Percentiles rank a stretch among this genome's conserved stretches.
phyloP scores from a whole-genome alignment of 257 asterid species.

The Penstemon eatonii region DNA sequence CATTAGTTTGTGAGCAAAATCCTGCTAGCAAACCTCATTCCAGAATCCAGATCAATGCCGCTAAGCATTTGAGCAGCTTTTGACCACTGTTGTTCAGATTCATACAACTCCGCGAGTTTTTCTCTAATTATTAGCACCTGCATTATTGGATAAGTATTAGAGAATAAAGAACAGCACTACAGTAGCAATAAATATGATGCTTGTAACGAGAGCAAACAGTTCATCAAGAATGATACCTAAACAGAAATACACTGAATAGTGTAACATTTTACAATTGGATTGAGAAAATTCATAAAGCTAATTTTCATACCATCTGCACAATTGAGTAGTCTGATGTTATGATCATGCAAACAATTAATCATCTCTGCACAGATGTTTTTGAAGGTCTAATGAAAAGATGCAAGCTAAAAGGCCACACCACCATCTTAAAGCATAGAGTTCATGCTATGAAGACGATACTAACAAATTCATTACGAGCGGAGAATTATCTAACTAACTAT shows the following conservation, averaged over 20 bases:
- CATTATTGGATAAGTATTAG: constrained; percentile 15
- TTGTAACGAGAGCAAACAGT: background rate
- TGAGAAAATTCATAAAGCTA: too few species aligned
- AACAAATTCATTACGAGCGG: background rate
- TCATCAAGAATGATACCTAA: constrained; percentile 3
- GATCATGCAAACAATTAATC: background rate
- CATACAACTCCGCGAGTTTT: constrained; percentile 89
- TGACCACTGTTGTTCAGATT: constrained; percentile 94
- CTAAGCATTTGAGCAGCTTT: constrained; percentile 99
- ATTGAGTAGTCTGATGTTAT: background rate
- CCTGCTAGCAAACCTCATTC: constrained; percentile 71
- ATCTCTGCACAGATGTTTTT: constrained; percentile 4
- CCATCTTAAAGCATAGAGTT: constrained; percentile 1
- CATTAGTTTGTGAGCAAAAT: constrained; percentile 11
- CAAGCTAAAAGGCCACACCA: constrained; percentile 5
- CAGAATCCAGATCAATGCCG: constrained; percentile 98
- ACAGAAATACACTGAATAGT: background rate
- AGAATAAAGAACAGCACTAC: constrained; percentile 15
- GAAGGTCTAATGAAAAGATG: background rate
- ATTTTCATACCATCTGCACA: too few species aligned
- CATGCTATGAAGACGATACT: constrained; percentile 5
- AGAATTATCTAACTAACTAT: background rate
- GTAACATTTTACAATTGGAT: too few species aligned
- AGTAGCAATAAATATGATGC: constrained; percentile 6
- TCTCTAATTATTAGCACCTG: constrained; percentile 93